These are phyloP conservation scores for Aspergillus sp. DNA, from an alignment of 2,329 filamentous ascomycete species.

Conservation along the genomic window DNA sequence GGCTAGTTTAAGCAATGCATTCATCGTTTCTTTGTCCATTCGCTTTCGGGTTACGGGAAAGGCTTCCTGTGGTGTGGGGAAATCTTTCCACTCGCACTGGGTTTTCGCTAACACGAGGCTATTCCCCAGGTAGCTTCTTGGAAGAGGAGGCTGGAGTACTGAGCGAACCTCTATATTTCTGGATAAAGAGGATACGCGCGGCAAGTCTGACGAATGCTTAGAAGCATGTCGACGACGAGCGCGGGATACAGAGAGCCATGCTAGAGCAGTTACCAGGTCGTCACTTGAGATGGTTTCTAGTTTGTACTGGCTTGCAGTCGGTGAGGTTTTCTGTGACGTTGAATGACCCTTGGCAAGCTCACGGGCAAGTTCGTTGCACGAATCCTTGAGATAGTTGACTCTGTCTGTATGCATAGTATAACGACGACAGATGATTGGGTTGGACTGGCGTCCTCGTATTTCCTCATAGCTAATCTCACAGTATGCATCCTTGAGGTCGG, in stretches of 20 bases:
- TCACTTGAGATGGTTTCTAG: not conserved
- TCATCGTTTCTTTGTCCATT: not conserved
- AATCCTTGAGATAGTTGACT: not conserved
- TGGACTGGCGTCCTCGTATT: not conserved
- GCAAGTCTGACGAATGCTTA: not conserved
- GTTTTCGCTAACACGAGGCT: not conserved
- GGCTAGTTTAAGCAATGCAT: not conserved
- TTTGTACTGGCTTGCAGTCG: not conserved
- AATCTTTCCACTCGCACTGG: not conserved
- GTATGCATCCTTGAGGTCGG: not conserved
- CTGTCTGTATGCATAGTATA: not conserved
- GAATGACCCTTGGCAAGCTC: not conserved
- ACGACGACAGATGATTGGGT: not conserved
- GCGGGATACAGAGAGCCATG: not conserved
- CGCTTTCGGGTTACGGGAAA: rapidly evolving
- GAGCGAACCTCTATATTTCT: not conserved
- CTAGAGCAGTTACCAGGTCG: not conserved
- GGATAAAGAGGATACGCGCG: not conserved
- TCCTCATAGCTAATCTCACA: not conserved
- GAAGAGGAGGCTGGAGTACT: not conserved
- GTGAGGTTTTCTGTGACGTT: not conserved
- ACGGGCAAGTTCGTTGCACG: not conserved
- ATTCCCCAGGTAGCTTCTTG: not conserved
- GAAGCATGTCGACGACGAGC: not conserved
- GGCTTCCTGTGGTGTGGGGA: not conserved